Evolutionary conservation across 495 filamentous ascomycete genomes (phyloP).

Genomic region (Chaetomidium leptoderma): DNA sequence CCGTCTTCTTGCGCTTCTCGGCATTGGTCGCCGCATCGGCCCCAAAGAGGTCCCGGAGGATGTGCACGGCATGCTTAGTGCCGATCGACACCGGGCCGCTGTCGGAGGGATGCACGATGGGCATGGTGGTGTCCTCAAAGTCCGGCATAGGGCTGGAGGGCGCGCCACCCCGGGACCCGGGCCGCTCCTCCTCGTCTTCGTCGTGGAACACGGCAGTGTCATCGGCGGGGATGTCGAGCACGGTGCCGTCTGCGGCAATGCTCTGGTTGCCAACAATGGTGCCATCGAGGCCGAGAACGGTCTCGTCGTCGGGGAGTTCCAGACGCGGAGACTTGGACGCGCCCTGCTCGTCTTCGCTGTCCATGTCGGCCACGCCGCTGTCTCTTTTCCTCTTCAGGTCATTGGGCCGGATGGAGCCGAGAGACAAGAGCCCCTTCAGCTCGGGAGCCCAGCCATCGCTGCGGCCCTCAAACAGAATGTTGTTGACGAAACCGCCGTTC

Average conservation of each 20-base stretch:
- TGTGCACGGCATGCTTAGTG: slow-evolving; percentile 92
- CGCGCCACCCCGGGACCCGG: slow-evolving; percentile 23
- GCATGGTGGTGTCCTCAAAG: slow-evolving; percentile 73
- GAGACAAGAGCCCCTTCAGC: slow-evolving; percentile 74
- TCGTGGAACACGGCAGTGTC: slow-evolving; percentile 38
- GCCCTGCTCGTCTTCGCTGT: slow-evolving; percentile 57
- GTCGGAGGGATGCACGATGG: slow-evolving; percentile 71
- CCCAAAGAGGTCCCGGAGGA: slow-evolving; percentile 84
- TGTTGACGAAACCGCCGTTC: slow-evolving; percentile 80
- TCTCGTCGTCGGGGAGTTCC: slow-evolving; percentile 64
- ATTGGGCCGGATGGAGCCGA: slow-evolving; percentile 72
- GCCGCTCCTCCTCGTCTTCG: slow-evolving; percentile 53
- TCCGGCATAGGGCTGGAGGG: slow-evolving; percentile 42
- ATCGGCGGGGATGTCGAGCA: slow-evolving; percentile 64
- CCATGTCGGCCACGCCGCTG: slow-evolving; percentile 76
- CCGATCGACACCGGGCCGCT: slow-evolving; percentile 79
- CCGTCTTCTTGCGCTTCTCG: slow-evolving; percentile 66
- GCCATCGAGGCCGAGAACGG: slow-evolving; percentile 39
- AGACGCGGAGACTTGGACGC: slow-evolving; percentile 61
- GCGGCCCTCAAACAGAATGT: slow-evolving; percentile 70
- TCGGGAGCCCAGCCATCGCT: slow-evolving; percentile 84
- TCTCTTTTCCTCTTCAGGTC: slow-evolving; percentile 94
- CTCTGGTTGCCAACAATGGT: slow-evolving; percentile 50
- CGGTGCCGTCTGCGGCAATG: slow-evolving; percentile 48
- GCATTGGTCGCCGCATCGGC: slow-evolving; percentile 54